phyloP scores from a whole-genome alignment of 108 stramenopile species.

The Craspedostauros australis region DNA sequence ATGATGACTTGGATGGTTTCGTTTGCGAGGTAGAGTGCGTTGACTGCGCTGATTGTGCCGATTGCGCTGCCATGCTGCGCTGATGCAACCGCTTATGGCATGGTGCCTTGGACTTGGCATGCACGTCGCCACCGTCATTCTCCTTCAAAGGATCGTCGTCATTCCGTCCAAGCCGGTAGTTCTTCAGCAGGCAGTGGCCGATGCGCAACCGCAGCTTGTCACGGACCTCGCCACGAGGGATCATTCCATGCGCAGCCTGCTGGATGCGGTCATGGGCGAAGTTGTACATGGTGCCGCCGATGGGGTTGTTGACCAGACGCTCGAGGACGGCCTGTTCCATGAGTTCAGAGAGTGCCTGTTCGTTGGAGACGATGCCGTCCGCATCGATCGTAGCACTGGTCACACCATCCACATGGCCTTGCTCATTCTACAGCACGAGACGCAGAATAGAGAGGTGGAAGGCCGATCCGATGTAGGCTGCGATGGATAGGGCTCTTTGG shows the following conservation, averaged over 20 bases:
- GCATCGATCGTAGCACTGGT: too few relatives aligned
- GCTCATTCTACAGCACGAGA: too few relatives aligned
- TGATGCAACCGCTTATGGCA: neutral
- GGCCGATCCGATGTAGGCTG: constrained; percentile 1
- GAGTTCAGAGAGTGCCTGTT: neutral
- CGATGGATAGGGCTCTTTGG: neutral
- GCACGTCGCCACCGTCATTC: too few relatives aligned
- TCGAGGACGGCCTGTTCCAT: neutral
- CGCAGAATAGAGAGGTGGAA: neutral
- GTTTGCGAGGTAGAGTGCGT: too few relatives aligned
- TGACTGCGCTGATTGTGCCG: too few relatives aligned
- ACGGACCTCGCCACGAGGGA: neutral
- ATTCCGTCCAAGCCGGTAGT: too few relatives aligned
- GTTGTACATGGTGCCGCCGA: constrained; percentile 1
- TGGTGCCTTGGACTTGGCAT: constrained; percentile 4
- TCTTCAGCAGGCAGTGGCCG: constrained; percentile 25
- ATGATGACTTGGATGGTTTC: too few relatives aligned
- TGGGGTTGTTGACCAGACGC: neutral
- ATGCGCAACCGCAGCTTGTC: constrained; percentile 22
- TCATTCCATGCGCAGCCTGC: constrained; percentile 17
- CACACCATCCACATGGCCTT: too few relatives aligned
- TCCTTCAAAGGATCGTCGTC: too few relatives aligned
- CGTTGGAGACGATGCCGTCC: too few relatives aligned
- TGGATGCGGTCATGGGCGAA: constrained; percentile 35
- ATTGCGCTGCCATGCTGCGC: too few relatives aligned